Evolutionary conservation across 2,329 filamentous ascomycete genomes (phyloP).

Genomic region (Aspergillus phoenicis): DNA sequence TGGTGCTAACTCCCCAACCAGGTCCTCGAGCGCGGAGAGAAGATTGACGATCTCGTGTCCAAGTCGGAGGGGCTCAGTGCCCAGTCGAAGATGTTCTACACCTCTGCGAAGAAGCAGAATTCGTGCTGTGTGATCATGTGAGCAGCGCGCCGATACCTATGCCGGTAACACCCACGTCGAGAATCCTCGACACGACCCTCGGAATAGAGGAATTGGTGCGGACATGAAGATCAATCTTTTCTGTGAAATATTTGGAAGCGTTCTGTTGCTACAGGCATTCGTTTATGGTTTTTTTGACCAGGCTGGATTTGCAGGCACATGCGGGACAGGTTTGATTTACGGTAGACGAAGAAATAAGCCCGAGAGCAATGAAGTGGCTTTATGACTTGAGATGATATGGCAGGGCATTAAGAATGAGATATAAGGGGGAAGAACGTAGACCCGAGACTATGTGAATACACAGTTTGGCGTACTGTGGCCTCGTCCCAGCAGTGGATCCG

Average conservation of each 20-base stretch:
- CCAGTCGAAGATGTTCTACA: conserved; percentile 98
- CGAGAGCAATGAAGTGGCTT: conserved; percentile 1
- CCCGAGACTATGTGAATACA: no score
- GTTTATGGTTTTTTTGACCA: conserved; percentile 1
- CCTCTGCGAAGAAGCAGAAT: conserved; percentile 75
- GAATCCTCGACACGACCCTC: not conserved
- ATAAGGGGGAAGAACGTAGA: no score
- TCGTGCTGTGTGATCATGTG: conserved; percentile 73
- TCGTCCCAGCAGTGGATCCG: conserved; percentile 5
- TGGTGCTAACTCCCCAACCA: conserved; percentile 8
- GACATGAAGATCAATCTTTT: not conserved
- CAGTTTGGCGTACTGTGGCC: not conserved
- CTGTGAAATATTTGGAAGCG: conserved; percentile 6
- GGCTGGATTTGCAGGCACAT: not conserved
- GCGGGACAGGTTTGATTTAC: conserved; percentile 3
- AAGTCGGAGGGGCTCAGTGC: conserved; percentile 90
- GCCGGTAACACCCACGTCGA: not conserved
- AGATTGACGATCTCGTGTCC: conserved; percentile 89
- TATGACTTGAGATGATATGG: not conserved
- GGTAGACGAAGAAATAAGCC: not conserved
- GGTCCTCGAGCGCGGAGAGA: conserved; percentile 83
- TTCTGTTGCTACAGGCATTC: conserved; percentile 11
- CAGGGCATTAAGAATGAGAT: no score
- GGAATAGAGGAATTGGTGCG: not conserved
- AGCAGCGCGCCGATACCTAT: not conserved